Conservation (phyloP, 441 rosid species). For the Mallotus repandus region DNA sequence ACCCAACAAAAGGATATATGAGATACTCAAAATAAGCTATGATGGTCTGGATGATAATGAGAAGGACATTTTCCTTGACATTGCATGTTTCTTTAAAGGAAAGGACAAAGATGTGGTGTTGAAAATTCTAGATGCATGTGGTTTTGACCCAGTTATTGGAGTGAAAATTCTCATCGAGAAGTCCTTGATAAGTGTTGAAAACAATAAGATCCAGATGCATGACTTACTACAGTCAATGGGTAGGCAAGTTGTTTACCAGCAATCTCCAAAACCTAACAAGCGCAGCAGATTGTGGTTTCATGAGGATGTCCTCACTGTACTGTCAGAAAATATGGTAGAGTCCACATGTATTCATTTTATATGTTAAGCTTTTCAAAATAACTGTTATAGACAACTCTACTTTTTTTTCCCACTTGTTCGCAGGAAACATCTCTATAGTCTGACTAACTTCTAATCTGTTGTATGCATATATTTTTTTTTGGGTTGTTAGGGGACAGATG, state of each 20-base stretch:
- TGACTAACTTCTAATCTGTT: neutral
- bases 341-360: neutral
- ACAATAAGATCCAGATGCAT: constrained; percentile 30
- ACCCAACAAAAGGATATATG: constrained; percentile 16
- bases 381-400: neutral
- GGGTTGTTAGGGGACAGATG: constrained; percentile 22
- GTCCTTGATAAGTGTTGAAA: constrained; percentile 20
- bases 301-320: constrained; percentile 21
- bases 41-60: constrained; percentile 20
- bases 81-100: constrained; percentile 37
- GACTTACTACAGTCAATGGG: constrained; percentile 33
- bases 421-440: neutral
- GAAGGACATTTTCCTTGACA: constrained; percentile 32
- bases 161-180: constrained; percentile 23
- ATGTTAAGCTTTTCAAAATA: neutral
- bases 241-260: constrained; percentile 19
- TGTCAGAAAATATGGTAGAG: constrained; percentile 18
- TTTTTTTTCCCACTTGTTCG: neutral
- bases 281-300: constrained; percentile 28
- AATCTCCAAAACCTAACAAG: constrained; percentile 17
- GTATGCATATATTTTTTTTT: neutral
- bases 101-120: constrained; percentile 21
- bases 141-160: constrained; percentile 24
- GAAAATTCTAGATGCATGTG: constrained; percentile 23
- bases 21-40: constrained; percentile 18